Conservation (phyloP, 2,329 filamentous ascomycete species). For the Ophiocordyceps camponoti-floridani region DNA sequence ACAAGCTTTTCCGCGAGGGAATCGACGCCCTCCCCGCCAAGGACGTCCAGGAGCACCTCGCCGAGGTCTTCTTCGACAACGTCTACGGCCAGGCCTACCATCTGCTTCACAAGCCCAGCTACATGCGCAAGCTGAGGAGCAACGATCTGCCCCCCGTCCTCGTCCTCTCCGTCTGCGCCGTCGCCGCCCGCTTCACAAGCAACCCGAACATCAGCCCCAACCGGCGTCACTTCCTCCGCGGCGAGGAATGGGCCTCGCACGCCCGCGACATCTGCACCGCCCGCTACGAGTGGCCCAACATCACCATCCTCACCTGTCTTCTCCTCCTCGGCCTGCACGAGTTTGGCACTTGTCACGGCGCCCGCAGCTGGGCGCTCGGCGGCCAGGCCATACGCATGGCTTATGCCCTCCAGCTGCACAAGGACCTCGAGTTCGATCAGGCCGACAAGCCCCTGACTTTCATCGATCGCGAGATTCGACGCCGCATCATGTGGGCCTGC, state of each 20-base stretch:
- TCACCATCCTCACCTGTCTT: slow-evolving; percentile 85
- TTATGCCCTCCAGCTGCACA: slow-evolving; percentile 84
- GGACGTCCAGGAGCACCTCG: slow-evolving; percentile 82
- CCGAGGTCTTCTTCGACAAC: slow-evolving; percentile 89
- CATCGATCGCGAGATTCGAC: slow-evolving; percentile 79
- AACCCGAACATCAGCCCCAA: slow-evolving; percentile 64
- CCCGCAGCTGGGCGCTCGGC: slow-evolving; percentile 86
- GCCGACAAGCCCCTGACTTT: slow-evolving; percentile 57
- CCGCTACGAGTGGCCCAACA: slow-evolving; percentile 87
- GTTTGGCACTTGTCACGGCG: slow-evolving; percentile 92
- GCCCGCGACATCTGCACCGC: slow-evolving; percentile 77
- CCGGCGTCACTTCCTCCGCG: slow-evolving; percentile 61
- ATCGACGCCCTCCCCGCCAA: slow-evolving; percentile 64
- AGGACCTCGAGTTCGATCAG: slow-evolving; percentile 70
- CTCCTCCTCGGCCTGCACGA: slow-evolving; percentile 81
- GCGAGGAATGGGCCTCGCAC: slow-evolving; percentile 76
- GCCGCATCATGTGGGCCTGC: slow-evolving; percentile 97
- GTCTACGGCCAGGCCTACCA: slow-evolving; percentile 93
- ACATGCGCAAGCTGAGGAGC: slow-evolving; percentile 60
- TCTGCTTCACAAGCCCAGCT: slow-evolving; percentile 88
- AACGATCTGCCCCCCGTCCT: slow-evolving; percentile 69
- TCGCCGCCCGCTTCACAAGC: slow-evolving; percentile 86
- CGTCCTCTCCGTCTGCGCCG: slow-evolving; percentile 81
- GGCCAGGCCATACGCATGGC: slow-evolving; percentile 95
- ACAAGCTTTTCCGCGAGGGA: slow-evolving; percentile 63